Evolutionary conservation across 306 rosid species (phyloP), one percentile per base, ranked within the genome.

Genomic region (Cucumis sativus): DNA sequence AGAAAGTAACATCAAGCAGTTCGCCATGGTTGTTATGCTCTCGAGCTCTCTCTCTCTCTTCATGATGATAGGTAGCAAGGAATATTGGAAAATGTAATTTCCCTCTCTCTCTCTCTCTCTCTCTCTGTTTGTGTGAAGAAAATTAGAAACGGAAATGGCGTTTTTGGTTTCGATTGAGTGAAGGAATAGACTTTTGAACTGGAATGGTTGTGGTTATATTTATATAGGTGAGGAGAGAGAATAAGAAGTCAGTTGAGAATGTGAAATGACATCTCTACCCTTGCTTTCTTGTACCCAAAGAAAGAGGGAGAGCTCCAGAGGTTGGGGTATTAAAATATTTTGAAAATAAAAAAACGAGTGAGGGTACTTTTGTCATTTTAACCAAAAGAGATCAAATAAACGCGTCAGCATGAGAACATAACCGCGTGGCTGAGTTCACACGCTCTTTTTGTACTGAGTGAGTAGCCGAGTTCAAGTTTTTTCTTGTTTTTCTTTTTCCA

Each of bases 1-100:
- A 49, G 98, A 90, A 14, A 95, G 96, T 49, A 95, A 35, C 97
- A 90, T 95, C 92, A 95, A 80, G 77, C 85, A 95, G 81, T 92
- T 92, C n/a, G 98, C 93, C 93, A 92, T 88, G 86, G 81, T 82
- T 62, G 84, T 52, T 60, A 83, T 41, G 82, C 81, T 82, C 39
- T 91, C 96, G 17, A 83, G 25, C 33, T 93, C 92, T 80, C 88
- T 88, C 76, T 85, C 91, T 80, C 97, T 90, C 89, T 95, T 95
- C 97, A 92, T 92, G 16, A 65, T 16, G 37, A 33, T 3, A 1
- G 49, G 37, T 65, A 14, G 8, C 18, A 65, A 65, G 25, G 25
- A 17, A 62, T 28, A 63, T 15, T 47, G 54, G 11, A 30, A 30
- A 64, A 16, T 5, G 10, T 13, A 12, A 0, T 65, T 0, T 14